These are phyloP conservation scores for Sistotremastrum suecicum DNA, from an alignment of 768 basidiomycete species.

Conservation along the genomic window DNA sequence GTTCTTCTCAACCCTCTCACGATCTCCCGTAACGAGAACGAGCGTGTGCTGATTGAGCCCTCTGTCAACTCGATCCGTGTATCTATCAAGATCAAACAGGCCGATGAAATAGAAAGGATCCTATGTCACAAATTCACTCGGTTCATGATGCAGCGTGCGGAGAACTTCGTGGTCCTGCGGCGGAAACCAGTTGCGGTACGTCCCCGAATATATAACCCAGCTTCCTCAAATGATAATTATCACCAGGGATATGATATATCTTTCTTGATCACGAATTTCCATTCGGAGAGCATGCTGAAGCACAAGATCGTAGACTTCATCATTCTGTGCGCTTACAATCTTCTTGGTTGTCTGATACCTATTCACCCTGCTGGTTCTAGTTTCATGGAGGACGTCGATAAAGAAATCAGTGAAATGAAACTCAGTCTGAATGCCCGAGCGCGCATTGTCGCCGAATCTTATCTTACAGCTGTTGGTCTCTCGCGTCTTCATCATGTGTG, in stretches of 20 bases:
- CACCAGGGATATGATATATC: conserved; percentile 93
- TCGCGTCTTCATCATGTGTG: background rate
- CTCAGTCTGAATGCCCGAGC: conserved; percentile 91
- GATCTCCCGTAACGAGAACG: conserved; percentile 95
- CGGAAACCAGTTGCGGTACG: conserved; percentile 82
- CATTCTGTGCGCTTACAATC: conserved; percentile 58
- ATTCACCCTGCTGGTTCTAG: conserved; percentile 20
- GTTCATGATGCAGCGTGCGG: conserved; percentile 98
- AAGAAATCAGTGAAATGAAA: conserved; percentile 99
- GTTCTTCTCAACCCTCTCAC: conserved; percentile 86
- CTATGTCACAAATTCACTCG: conserved; percentile 96
- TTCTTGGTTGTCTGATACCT: conserved; percentile 6
- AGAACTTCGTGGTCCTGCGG: conserved; percentile 92
- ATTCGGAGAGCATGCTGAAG: conserved; percentile 97
- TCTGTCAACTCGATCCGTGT: conserved; percentile 95
- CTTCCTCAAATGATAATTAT: background rate
- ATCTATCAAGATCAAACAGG: conserved; percentile 98
- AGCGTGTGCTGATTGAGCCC: conserved; percentile 93
- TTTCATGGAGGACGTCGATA: conserved; percentile 99
- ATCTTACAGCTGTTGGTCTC: conserved; percentile 69
- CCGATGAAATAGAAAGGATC: conserved; percentile 96
- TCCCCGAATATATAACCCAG: conserved; percentile 7
- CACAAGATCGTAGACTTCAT: conserved; percentile 99
- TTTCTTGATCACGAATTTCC: conserved; percentile 93
- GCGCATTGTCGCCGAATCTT: conserved; percentile 94